Evolutionary conservation across 768 basidiomycete species (phyloP).

Genomic region (Suillus subaureus): DNA sequence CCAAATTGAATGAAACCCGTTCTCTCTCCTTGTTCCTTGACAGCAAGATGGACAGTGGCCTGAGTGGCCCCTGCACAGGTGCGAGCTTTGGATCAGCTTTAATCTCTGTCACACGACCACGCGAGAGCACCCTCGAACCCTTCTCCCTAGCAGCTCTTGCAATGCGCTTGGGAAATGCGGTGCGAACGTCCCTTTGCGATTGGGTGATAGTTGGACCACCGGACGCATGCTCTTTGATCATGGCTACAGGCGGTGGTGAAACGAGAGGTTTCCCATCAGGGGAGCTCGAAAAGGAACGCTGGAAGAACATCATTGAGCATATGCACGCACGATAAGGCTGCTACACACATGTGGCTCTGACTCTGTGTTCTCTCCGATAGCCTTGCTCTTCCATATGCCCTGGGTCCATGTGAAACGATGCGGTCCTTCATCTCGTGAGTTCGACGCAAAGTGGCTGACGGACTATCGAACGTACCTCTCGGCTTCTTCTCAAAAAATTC

Average conservation of each 20-base stretch:
- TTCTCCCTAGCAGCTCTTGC: slow-evolving; percentile 18
- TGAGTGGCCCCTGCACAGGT: slow-evolving; percentile 34
- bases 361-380: neutral
- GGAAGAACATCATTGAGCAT: neutral
- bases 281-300: slow-evolving; percentile 2
- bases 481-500: slow-evolving; percentile 19
- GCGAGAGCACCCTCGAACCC: slow-evolving; percentile 17
- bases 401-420: slow-evolving; percentile 28
- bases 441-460: neutral
- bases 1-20: neutral
- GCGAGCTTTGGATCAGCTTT: slow-evolving; percentile 33
- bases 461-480: slow-evolving; percentile 26
- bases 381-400: slow-evolving; percentile 6
- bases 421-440: neutral
- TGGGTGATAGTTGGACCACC: neutral
- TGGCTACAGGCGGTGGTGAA: slow-evolving; percentile 16
- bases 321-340: neutral
- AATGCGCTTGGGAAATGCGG: slow-evolving; percentile 15
- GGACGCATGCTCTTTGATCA: slow-evolving; percentile 16
- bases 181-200: slow-evolving; percentile 4
- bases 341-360: neutral
- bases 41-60: slow-evolving; percentile 28
- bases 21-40: neutral
- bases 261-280: slow-evolving; percentile 20
- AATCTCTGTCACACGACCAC: slow-evolving; percentile 29